A percentile compares a stretch with the other conserved stretches of the same genome.
phyloP scores from a whole-genome alignment of 139 green algal genomes.

The Zygnema cylindricum region DNA sequence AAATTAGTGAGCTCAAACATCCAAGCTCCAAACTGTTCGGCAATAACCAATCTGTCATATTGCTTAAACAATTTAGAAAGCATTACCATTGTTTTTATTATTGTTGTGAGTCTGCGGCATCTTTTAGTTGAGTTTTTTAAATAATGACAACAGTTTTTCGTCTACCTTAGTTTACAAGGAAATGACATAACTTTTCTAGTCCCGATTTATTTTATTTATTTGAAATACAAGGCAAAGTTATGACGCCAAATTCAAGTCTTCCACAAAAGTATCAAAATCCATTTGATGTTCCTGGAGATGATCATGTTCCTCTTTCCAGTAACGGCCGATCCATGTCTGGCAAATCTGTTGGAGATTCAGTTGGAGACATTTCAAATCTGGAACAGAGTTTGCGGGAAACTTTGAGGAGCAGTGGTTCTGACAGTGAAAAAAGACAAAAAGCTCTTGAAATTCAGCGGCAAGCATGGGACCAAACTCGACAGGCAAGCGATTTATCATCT shows the following conservation, averaged over 20 bases:
- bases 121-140: too few species aligned
- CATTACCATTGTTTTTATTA: too few species aligned
- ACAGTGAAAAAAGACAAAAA: background rate
- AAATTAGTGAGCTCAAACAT: too few species aligned
- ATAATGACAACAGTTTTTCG: too few species aligned
- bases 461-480: slow-evolving; percentile 14
- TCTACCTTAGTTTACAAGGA: too few species aligned
- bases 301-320: background rate
- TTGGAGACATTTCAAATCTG: background rate
- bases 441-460: background rate
- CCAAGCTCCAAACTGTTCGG: too few species aligned
- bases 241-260: background rate
- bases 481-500: background rate
- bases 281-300: background rate
- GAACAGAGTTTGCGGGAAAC: slow-evolving; percentile 15
- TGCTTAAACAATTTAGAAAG: too few species aligned
- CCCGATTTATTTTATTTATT: too few species aligned
- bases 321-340: background rate
- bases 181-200: too few species aligned
- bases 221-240: too few species aligned
- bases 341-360: background rate
- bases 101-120: too few species aligned
- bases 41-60: too few species aligned
- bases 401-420: background rate
- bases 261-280: background rate